A percentile compares a stretch with the other conserved stretches of the same genome.
Conservation (phyloP, 2,329 filamentous ascomycete species). For the Davidsoniella neocaledoniae region DNA sequence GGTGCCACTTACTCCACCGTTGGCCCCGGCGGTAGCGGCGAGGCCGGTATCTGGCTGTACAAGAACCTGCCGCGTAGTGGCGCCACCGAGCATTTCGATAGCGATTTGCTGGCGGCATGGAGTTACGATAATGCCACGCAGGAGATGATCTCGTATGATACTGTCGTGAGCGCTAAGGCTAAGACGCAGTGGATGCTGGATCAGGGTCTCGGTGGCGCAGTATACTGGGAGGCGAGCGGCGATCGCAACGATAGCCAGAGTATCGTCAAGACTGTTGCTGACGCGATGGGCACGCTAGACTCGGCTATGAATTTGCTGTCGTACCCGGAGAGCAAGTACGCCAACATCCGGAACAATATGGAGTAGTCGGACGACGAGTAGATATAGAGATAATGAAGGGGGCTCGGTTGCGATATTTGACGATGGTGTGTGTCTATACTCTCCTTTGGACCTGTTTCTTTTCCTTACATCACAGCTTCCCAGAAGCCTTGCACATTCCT, state of each 20-base stretch:
- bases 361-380: conserved; percentile 6
- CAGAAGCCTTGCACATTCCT: neutral
- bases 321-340: conserved; percentile 40
- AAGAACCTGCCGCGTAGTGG: conserved; percentile 53
- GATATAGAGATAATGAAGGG: neutral
- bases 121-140: conserved; percentile 43
- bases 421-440: neutral
- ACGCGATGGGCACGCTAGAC: conserved; percentile 32
- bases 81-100: conserved; percentile 41
- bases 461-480: neutral
- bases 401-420: neutral
- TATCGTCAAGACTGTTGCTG: conserved; percentile 37
- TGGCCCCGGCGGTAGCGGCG: conserved; percentile 50
- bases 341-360: conserved; percentile 33
- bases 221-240: conserved; percentile 72
- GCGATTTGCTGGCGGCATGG: conserved; percentile 45
- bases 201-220: conserved; percentile 51
- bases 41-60: conserved; percentile 64
- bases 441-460: neutral
- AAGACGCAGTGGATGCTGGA: conserved; percentile 50
- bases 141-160: conserved; percentile 58
- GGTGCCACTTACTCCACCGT: conserved; percentile 47
- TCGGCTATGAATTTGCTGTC: conserved; percentile 31
- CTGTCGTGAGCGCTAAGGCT: conserved; percentile 33
- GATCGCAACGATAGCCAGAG: conserved; percentile 39